Percentiles rank a stretch among this genome's conserved stretches.
These are phyloP conservation scores for Xylaria acuta DNA, from an alignment of 495 filamentous ascomycete species.

Conservation along the genomic window DNA sequence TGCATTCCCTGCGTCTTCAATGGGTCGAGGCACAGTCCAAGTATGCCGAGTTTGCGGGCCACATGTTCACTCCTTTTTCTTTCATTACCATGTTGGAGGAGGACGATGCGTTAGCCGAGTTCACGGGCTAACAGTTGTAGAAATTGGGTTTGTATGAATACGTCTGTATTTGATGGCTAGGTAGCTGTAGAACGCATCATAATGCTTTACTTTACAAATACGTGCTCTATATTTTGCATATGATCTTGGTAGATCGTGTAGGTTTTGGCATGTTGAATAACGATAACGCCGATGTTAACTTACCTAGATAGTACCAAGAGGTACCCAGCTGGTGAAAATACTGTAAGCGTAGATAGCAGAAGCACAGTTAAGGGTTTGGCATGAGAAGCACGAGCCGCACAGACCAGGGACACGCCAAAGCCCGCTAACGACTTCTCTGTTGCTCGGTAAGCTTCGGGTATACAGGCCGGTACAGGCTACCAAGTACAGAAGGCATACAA, in stretches of 20 bases:
- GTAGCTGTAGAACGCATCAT: conserved; percentile 36
- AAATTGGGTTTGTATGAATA: conserved; percentile 32
- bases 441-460: neutral
- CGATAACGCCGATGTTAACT: neutral
- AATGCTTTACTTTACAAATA: neutral
- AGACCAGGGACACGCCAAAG: neutral
- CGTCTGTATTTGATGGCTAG: conserved; percentile 34
- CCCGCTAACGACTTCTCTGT: neutral
- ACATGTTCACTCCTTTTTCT: conserved; percentile 90
- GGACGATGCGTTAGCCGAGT: conserved; percentile 63
- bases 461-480: neutral
- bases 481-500: too few species aligned
- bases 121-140: conserved; percentile 43
- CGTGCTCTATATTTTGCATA: neutral
- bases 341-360: neutral
- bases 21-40: conserved; percentile 99
- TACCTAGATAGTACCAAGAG: too few species aligned
- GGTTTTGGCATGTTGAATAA: neutral
- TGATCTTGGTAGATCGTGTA: neutral
- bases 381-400: neutral
- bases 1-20: conserved; percentile 93
- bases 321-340: neutral
- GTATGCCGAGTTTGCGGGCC: conserved; percentile 95
- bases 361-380: neutral
- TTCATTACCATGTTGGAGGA: conserved; percentile 89